phyloP scores from a whole-genome alignment of 108 stramenopile species.

The Nitzschia sp. region DNA sequence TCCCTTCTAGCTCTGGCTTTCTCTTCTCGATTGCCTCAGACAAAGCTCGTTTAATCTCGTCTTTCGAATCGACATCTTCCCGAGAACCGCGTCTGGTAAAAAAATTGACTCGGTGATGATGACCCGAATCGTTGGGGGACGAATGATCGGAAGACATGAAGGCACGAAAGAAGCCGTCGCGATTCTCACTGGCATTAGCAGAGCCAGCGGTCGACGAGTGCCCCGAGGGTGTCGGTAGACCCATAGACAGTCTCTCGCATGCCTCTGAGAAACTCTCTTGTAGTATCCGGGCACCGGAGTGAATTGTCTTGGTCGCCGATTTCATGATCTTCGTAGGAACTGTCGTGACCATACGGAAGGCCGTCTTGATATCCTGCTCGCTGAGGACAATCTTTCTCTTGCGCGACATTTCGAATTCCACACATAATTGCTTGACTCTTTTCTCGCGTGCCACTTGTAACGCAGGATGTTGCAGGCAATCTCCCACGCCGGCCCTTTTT shows the following conservation, averaged over 20 bases:
- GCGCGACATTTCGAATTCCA: conserved; percentile 30
- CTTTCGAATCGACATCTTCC: not conserved
- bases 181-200: not conserved
- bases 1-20: not conserved
- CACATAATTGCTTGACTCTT: conserved; percentile 38
- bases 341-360: conserved; percentile 48
- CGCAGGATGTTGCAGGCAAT: conserved; percentile 81
- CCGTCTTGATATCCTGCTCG: conserved; percentile 41
- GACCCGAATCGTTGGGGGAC: not conserved
- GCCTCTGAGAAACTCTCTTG: conserved; percentile 41
- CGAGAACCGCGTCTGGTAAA: not conserved
- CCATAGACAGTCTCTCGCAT: conserved; percentile 25
- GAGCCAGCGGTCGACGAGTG: not conserved
- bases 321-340: conserved; percentile 42
- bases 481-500: conserved; percentile 77
- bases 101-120: conserved; percentile 6
- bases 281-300: conserved; percentile 6
- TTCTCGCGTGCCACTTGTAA: conserved; percentile 52
- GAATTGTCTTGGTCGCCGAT: conserved; percentile 37
- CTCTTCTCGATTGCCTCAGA: not conserved
- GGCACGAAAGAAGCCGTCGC: not conserved
- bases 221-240: not conserved
- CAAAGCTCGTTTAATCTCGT: not conserved
- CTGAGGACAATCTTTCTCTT: conserved; percentile 29
- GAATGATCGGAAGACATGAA: conserved; percentile 2